phyloP scores from a whole-genome alignment of 139 green algal species.

The Ettlia oleoabundans region DNA sequence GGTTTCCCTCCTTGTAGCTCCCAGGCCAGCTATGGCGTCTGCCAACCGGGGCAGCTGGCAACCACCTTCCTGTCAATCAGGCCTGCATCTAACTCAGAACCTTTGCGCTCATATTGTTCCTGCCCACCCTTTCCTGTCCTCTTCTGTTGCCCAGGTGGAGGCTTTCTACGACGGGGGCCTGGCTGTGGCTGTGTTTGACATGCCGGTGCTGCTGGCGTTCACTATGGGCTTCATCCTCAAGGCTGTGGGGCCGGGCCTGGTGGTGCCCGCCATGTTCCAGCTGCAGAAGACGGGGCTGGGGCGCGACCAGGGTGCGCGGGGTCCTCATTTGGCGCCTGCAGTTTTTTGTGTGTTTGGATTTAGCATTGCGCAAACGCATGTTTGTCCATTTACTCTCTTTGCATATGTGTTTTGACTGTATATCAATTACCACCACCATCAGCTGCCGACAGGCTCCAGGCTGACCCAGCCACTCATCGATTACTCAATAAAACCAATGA shows the following conservation, averaged over 20 bases:
- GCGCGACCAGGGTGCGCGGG: slow-evolving; percentile 58
- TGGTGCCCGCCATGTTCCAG: slow-evolving; percentile 89
- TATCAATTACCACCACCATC: background rate
- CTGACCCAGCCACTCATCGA: too few species aligned
- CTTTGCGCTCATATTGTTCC: background rate
- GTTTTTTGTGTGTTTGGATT: background rate
- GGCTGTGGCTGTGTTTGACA: slow-evolving; percentile 61
- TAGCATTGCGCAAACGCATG: background rate
- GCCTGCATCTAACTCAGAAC: too few species aligned
- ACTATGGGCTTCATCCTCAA: slow-evolving; percentile 84
- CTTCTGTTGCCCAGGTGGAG: slow-evolving; percentile 45
- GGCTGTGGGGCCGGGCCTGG: slow-evolving; percentile 82
- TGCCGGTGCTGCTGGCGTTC: slow-evolving; percentile 44
- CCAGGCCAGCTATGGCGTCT: too few species aligned
- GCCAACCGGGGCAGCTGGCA: too few species aligned
- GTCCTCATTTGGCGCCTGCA: background rate
- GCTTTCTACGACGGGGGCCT: slow-evolving; percentile 72
- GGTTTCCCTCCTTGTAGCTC: too few species aligned
- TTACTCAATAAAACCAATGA: background rate
- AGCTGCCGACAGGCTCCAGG: too few species aligned
- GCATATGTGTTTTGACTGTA: too few species aligned
- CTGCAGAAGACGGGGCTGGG: slow-evolving; percentile 78
- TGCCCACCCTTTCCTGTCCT: background rate
- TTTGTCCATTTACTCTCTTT: background rate
- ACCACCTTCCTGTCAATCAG: too few species aligned